These are phyloP conservation scores for Echinosophora koreensis DNA, from an alignment of 306 rosid genomes.

Conservation along the genomic window DNA sequence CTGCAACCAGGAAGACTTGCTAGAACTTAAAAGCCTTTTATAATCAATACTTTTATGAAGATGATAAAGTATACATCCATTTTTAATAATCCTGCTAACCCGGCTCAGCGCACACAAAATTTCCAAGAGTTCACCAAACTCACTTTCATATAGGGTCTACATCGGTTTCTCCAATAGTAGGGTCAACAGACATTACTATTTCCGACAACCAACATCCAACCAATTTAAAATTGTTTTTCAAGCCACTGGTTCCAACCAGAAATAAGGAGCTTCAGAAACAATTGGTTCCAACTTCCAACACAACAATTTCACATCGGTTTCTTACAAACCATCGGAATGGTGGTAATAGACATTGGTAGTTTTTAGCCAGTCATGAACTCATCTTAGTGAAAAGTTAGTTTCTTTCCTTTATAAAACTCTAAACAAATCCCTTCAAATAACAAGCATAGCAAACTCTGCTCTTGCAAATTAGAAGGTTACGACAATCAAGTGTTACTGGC, in stretches of 20 bases:
- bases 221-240: not conserved
- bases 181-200: not conserved
- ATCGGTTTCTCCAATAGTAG: not conserved
- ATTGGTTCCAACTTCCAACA: not conserved
- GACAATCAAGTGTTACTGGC: not conserved
- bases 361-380: too few relatives aligned
- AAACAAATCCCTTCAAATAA: not conserved
- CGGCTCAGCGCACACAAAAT: not conserved
- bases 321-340: too few relatives aligned
- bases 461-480: not conserved
- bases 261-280: not conserved
- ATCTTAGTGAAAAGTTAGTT: too few relatives aligned
- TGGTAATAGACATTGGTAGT: too few relatives aligned
- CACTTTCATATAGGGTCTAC: too few relatives aligned
- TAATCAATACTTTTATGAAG: not conserved
- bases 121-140: not conserved
- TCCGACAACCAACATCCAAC: not conserved
- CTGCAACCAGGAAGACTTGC: too few relatives aligned
- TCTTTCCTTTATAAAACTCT: not conserved
- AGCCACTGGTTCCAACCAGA: not conserved
- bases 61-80: too few relatives aligned
- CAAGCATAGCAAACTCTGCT: not conserved
- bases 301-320: not conserved
- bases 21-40: not conserved
- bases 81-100: not conserved